Conservation (phyloP, 345 rosid species). For the Melaleuca quinquenervia region DNA sequence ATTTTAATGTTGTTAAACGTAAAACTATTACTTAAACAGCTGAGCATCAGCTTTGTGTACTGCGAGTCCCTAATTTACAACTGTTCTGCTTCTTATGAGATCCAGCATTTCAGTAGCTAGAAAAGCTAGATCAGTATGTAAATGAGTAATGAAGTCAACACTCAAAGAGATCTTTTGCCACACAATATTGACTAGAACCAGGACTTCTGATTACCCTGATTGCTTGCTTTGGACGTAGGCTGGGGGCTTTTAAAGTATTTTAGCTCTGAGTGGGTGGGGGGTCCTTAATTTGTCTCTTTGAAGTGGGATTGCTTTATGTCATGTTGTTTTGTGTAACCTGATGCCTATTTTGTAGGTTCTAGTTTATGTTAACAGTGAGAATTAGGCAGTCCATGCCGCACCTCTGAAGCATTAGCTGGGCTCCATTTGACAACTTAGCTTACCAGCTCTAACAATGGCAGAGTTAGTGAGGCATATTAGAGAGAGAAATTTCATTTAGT, state of each 20-base stretch:
- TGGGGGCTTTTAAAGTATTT: neutral
- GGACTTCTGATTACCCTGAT: neutral
- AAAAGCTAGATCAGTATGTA: neutral
- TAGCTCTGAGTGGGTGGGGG: neutral
- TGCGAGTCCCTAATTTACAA: neutral
- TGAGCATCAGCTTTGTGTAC: neutral
- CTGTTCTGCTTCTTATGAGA: neutral
- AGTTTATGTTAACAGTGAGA: neutral
- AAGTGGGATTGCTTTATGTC: neutral
- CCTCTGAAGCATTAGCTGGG: neutral
- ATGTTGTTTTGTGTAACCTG: neutral
- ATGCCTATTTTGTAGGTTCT: neutral
- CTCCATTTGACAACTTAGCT: neutral
- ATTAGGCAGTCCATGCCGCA: neutral
- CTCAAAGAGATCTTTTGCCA: neutral
- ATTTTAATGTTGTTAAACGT: neutral
- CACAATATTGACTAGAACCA: neutral
- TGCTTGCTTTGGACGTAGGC: neutral
- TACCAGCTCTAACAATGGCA: neutral
- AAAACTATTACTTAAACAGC: neutral
- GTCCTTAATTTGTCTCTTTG: neutral
- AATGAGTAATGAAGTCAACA: neutral
- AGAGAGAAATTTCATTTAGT: neutral
- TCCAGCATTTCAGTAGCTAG: neutral
- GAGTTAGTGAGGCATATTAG: neutral